Evolutionary conservation across 352 stramenopile species (phyloP).

Genomic region (Thalassiosira mediterranea): DNA sequence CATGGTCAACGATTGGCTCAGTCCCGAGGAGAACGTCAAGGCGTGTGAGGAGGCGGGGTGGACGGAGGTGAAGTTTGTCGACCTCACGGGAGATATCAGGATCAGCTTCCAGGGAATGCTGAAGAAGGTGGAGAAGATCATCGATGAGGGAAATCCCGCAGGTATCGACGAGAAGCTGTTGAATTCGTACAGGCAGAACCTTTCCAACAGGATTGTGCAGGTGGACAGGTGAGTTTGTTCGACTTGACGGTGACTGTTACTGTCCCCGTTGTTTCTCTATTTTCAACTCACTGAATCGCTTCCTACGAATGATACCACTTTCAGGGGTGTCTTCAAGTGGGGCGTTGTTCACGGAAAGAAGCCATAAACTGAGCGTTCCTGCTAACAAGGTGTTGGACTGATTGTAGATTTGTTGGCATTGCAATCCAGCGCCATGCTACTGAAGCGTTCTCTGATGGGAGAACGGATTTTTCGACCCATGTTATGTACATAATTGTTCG

Average conservation of each 20-base stretch:
- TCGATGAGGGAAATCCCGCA: slow-evolving; percentile 37
- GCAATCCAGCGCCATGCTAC: too few species aligned
- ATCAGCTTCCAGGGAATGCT: slow-evolving; percentile 66
- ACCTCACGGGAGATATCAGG: slow-evolving; percentile 59
- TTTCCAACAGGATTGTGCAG: slow-evolving; percentile 51
- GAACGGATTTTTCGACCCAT: too few species aligned
- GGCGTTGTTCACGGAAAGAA: slow-evolving; percentile 60
- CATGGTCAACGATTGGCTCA: slow-evolving; percentile 66
- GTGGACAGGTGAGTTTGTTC: too few species aligned
- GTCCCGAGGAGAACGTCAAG: slow-evolving; percentile 57
- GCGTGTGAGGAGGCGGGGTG: slow-evolving; percentile 53
- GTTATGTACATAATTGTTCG: too few species aligned
- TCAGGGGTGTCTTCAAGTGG: slow-evolving; percentile 70
- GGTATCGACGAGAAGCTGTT: slow-evolving; percentile 51
- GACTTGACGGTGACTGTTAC: neutral
- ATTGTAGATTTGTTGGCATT: too few species aligned
- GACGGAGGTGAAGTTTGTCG: slow-evolving; percentile 61
- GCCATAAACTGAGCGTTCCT: too few species aligned
- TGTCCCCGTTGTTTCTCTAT: neutral
- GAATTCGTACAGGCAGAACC: slow-evolving; percentile 38
- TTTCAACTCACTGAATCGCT: neutral
- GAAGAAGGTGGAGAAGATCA: slow-evolving; percentile 60
- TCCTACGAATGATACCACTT: neutral
- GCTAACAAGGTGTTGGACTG: too few species aligned
- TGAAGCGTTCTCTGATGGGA: too few species aligned